phyloP scores from a whole-genome alignment of 768 basidiomycete genomes.

The Lactarius hengduanensis region DNA sequence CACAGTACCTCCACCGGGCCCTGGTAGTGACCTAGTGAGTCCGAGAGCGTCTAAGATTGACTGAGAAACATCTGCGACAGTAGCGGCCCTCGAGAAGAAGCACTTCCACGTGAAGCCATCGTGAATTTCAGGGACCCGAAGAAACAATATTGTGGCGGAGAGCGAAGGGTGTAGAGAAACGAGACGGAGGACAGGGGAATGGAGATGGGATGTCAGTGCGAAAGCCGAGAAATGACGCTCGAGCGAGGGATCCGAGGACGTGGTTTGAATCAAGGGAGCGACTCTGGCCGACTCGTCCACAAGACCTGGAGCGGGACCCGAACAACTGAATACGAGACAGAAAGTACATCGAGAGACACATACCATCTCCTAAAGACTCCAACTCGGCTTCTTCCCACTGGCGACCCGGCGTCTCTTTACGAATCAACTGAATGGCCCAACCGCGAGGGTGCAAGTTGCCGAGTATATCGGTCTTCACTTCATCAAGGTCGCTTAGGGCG shows the following conservation, averaged over 20 bases:
- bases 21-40: slow-evolving; percentile 58
- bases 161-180: slow-evolving; percentile 67
- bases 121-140: slow-evolving; percentile 72
- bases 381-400: slow-evolving; percentile 74
- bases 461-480: slow-evolving; percentile 53
- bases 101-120: slow-evolving; percentile 67
- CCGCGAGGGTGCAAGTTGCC: slow-evolving; percentile 55
- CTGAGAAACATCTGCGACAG: slow-evolving; percentile 54
- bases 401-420: slow-evolving; percentile 56
- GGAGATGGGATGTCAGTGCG: slow-evolving; percentile 64
- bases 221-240: slow-evolving; percentile 68
- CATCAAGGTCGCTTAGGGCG: slow-evolving; percentile 45
- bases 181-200: slow-evolving; percentile 63
- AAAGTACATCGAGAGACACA: slow-evolving; percentile 24
- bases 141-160: slow-evolving; percentile 52
- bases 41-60: slow-evolving; percentile 62
- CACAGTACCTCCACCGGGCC: slow-evolving; percentile 64
- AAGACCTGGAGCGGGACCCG: slow-evolving; percentile 44
- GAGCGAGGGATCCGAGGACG: slow-evolving; percentile 37
- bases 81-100: slow-evolving; percentile 59
- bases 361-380: slow-evolving; percentile 62
- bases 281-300: slow-evolving; percentile 46
- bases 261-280: slow-evolving; percentile 50
- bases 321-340: background rate
- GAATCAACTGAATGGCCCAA: slow-evolving; percentile 70